A percentile compares a stretch with the other conserved stretches of the same genome.
Evolutionary conservation across 768 basidiomycete species (phyloP).

Genomic region (Rhizopogon vinicolor): DNA sequence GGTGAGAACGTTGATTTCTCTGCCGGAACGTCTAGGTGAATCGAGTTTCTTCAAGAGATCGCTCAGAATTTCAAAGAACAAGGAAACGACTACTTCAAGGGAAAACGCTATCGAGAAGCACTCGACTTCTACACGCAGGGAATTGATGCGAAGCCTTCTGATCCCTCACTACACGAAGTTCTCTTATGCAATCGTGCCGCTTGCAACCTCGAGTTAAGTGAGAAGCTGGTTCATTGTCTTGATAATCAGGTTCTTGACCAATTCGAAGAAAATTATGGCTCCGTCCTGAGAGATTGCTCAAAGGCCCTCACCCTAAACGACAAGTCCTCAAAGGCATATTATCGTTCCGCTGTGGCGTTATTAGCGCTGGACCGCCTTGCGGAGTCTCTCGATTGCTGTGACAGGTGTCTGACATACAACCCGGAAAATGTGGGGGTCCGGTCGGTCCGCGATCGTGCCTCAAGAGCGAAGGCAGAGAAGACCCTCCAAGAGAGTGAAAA

Average conservation of each 20-base stretch:
- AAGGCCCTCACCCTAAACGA: slow-evolving; percentile 59
- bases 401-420: slow-evolving; percentile 60
- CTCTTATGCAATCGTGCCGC: slow-evolving; percentile 89
- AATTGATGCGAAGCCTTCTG: slow-evolving; percentile 76
- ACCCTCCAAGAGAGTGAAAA: slow-evolving; percentile 48
- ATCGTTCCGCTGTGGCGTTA: slow-evolving; percentile 78
- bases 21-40: neutral
- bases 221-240: slow-evolving; percentile 19
- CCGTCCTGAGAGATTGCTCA: slow-evolving; percentile 82
- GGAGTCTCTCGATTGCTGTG: slow-evolving; percentile 83
- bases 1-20: slow-evolving; percentile 28
- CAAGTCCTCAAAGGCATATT: slow-evolving; percentile 76
- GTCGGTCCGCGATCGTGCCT: slow-evolving; percentile 42
- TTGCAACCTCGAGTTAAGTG: slow-evolving; percentile 86
- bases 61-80: slow-evolving; percentile 93
- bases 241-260: neutral
- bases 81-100: slow-evolving; percentile 92
- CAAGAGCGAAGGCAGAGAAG: slow-evolving; percentile 42
- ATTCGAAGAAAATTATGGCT: slow-evolving; percentile 77
- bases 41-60: slow-evolving; percentile 51
- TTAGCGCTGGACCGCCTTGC: slow-evolving; percentile 67
- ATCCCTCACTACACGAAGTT: slow-evolving; percentile 51
- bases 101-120: slow-evolving; percentile 84
- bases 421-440: slow-evolving; percentile 50
- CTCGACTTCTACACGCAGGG: slow-evolving; percentile 88